Conservation (phyloP, 352 stramenopile species). For the Globisporangium abappressorium region DNA sequence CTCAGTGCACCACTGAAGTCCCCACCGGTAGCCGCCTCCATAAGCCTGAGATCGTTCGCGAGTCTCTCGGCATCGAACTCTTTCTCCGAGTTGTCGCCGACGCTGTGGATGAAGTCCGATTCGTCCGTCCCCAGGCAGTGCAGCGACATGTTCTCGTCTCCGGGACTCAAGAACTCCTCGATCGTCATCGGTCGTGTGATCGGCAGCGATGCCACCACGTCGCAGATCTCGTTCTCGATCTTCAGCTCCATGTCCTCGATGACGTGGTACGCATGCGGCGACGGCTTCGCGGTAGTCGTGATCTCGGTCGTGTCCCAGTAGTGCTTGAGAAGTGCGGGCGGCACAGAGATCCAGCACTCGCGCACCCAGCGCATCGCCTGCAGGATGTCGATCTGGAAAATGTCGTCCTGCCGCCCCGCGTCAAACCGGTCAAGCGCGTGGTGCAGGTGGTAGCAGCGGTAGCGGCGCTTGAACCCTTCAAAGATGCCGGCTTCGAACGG, state of each 20-base stretch:
- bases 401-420: conserved; percentile 33
- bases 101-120: conserved; percentile 36
- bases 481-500: conserved; percentile 44
- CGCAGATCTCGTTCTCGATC: conserved; percentile 47
- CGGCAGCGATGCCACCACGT: conserved; percentile 36
- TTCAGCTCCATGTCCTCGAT: conserved; percentile 38
- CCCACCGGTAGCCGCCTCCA: background rate
- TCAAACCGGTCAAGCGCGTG: conserved; percentile 54
- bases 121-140: conserved; percentile 46
- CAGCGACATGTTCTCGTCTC: conserved; percentile 39
- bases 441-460: conserved; percentile 50
- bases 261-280: conserved; percentile 18
- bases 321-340: conserved; percentile 33
- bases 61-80: background rate
- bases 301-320: conserved; percentile 39
- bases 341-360: conserved; percentile 39
- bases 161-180: conserved; percentile 46
- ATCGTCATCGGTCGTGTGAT: conserved; percentile 42
- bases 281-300: conserved; percentile 19
- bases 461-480: conserved; percentile 47
- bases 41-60: conserved; percentile 1
- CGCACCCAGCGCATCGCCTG: conserved; percentile 56
- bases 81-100: conserved; percentile 4
- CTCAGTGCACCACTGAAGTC: background rate
- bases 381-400: conserved; percentile 44